phyloP scores from a whole-genome alignment of 2,329 filamentous ascomycete genomes.

The Chaetomium olivaceum region DNA sequence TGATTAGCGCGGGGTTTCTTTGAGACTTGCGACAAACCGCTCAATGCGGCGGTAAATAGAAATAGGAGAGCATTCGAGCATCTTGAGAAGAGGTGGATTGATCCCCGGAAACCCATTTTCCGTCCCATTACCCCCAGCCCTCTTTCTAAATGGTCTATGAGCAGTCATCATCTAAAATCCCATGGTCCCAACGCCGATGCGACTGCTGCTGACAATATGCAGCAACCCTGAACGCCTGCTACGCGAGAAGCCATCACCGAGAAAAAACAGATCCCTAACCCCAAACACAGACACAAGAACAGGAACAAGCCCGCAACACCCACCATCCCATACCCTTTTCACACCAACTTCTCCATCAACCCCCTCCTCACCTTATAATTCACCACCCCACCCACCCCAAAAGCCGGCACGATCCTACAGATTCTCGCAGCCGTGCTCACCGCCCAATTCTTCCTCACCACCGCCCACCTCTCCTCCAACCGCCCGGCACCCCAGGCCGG shows the following conservation, averaged over 20 bases:
- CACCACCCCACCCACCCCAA: conserved; percentile 83
- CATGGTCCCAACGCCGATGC: conserved; percentile 11
- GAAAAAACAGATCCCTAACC: not conserved
- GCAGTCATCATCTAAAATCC: conserved; percentile 12
- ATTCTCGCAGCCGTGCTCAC: conserved; percentile 74
- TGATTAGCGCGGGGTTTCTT: conserved; percentile 48
- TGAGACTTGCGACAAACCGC: not conserved
- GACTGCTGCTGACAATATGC: not conserved
- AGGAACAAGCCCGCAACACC: not conserved
- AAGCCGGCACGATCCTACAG: conserved; percentile 83
- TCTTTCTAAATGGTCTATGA: conserved; percentile 13
- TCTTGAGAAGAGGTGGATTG: not conserved
- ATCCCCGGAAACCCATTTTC: not conserved
- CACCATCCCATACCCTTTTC: not conserved
- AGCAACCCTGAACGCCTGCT: conserved; percentile 1
- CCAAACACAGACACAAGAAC: not conserved
- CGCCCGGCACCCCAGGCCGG: conserved; percentile 50
- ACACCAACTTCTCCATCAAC: conserved; percentile 64
- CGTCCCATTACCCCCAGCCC: conserved; percentile 9
- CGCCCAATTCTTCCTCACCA: conserved; percentile 74
- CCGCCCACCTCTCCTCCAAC: conserved; percentile 62
- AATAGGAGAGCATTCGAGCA: not conserved
- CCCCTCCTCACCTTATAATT: conserved; percentile 69
- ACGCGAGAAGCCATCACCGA: not conserved
- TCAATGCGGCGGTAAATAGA: not conserved